Conservation (phyloP, 129 eudicot genomes). For the Pittosporum tobira region DNA sequence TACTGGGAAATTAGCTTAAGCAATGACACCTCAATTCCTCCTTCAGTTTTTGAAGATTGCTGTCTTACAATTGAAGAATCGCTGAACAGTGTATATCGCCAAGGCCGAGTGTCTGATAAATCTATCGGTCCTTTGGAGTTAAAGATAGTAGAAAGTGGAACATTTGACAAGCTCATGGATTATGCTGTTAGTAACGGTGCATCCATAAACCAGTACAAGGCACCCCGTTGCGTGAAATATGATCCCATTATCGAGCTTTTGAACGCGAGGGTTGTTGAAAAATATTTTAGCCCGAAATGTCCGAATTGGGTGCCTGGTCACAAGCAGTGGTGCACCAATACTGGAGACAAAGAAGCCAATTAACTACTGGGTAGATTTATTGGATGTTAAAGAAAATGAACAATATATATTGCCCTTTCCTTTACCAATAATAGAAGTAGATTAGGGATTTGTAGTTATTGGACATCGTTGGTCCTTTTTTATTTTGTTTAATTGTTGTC, state of each 20-base stretch:
- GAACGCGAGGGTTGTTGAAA: slow-evolving; percentile 41
- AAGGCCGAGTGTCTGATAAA: slow-evolving; percentile 41
- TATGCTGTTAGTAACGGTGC: slow-evolving; percentile 48
- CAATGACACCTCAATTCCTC: slow-evolving; percentile 18
- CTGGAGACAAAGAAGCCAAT: slow-evolving; percentile 8
- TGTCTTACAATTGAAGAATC: slow-evolving; percentile 46
- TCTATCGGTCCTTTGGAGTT: slow-evolving; percentile 62
- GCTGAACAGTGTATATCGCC: slow-evolving; percentile 54
- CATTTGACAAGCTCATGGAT: slow-evolving; percentile 71
- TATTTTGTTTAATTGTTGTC: too few relatives aligned
- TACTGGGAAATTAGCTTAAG: slow-evolving; percentile 43
- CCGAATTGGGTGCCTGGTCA: slow-evolving; percentile 60
- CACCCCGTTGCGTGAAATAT: slow-evolving; percentile 55
- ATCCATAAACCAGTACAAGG: slow-evolving; percentile 60
- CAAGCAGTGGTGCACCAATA: slow-evolving; percentile 40
- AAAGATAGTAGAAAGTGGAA: slow-evolving; percentile 49
- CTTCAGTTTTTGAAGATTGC: slow-evolving; percentile 38
- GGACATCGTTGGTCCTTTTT: too few relatives aligned
- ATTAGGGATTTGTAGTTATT: neutral
- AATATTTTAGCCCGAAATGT: slow-evolving; percentile 48
- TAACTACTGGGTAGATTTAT: neutral
- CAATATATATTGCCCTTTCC: neutral
- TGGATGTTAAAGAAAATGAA: slow-evolving; percentile 3
- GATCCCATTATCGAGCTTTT: slow-evolving; percentile 30
- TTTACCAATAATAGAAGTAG: slow-evolving; percentile 3